Conservation (phyloP, 495 filamentous ascomycete genomes). For the Trypethelium eluteriae region DNA sequence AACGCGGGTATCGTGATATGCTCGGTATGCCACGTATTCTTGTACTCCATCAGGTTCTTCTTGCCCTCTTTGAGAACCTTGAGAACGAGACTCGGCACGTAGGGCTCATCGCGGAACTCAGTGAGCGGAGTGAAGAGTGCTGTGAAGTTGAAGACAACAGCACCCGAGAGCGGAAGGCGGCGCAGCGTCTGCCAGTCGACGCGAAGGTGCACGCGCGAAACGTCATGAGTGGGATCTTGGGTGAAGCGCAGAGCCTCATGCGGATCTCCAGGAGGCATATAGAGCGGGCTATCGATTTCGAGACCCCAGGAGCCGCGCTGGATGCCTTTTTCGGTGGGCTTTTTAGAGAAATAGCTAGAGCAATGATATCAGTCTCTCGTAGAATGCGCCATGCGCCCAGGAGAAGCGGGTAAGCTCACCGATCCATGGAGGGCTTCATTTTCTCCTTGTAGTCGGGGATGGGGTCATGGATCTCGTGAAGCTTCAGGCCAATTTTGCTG, state of each 20-base stretch:
- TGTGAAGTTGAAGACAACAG: constrained; percentile 86
- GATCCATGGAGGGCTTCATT: constrained; percentile 84
- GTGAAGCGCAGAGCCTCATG: constrained; percentile 50
- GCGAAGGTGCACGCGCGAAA: constrained; percentile 62
- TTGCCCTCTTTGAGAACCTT: constrained; percentile 70
- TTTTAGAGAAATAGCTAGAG: constrained; percentile 67
- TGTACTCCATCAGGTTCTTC: constrained; percentile 69
- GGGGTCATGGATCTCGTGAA: constrained; percentile 67
- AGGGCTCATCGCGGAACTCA: constrained; percentile 67
- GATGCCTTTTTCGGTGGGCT: constrained; percentile 67
- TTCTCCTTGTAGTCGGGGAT: constrained; percentile 88
- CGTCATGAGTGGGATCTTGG: constrained; percentile 49
- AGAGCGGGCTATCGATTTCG: constrained; percentile 69
- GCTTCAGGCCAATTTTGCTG: constrained; percentile 63
- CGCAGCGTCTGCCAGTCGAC: constrained; percentile 91
- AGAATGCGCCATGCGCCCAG: background rate
- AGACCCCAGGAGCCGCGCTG: constrained; percentile 85
- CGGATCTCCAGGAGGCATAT: constrained; percentile 67
- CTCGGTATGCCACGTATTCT: constrained; percentile 77
- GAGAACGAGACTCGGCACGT: constrained; percentile 58
- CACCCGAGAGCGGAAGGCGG: constrained; percentile 67
- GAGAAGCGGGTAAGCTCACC: constrained; percentile 39
- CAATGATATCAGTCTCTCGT: background rate
- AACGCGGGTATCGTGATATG: constrained; percentile 64
- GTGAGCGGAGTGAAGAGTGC: constrained; percentile 71